Conservation (phyloP, 1,284 basidiomycete genomes). For the Gomphus sp. region DNA sequence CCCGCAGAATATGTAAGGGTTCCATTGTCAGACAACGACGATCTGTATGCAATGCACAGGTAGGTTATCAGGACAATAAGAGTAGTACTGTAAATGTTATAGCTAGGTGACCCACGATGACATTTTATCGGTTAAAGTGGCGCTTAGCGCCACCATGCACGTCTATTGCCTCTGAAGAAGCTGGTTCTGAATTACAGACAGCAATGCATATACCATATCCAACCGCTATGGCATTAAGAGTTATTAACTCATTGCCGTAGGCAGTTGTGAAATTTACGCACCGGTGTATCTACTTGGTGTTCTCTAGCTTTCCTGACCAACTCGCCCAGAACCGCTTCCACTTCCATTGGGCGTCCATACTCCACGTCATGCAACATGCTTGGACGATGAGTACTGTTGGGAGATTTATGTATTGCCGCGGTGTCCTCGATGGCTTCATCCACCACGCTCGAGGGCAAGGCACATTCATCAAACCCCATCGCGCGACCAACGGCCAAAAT, state of each 20-base stretch:
- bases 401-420: conserved; percentile 26
- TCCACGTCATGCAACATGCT: conserved; percentile 57
- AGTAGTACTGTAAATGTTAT: too few relatives aligned
- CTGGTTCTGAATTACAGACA: conserved; percentile 7
- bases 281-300: conserved; percentile 39
- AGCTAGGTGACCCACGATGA: too few relatives aligned
- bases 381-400: conserved; percentile 38
- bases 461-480: conserved; percentile 19
- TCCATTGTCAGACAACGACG: too few relatives aligned
- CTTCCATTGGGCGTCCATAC: conserved; percentile 47
- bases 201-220: conserved; percentile 5
- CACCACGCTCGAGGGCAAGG: conserved; percentile 33
- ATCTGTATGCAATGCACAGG: too few relatives aligned
- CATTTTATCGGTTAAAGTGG: too few relatives aligned
- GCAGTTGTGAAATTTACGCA: conserved; percentile 23
- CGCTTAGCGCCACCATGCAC: not conserved
- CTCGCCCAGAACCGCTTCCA: conserved; percentile 56
- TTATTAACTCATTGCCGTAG: not conserved
- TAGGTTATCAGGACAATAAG: too few relatives aligned
- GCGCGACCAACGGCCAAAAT: conserved; percentile 36
- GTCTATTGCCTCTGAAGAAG: not conserved
- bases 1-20: too few relatives aligned
- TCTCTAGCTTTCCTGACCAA: conserved; percentile 44
- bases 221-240: not conserved
- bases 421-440: conserved; percentile 32